Evolutionary conservation across 306 rosid species (phyloP).

Genomic region (Acacia acuminata): DNA sequence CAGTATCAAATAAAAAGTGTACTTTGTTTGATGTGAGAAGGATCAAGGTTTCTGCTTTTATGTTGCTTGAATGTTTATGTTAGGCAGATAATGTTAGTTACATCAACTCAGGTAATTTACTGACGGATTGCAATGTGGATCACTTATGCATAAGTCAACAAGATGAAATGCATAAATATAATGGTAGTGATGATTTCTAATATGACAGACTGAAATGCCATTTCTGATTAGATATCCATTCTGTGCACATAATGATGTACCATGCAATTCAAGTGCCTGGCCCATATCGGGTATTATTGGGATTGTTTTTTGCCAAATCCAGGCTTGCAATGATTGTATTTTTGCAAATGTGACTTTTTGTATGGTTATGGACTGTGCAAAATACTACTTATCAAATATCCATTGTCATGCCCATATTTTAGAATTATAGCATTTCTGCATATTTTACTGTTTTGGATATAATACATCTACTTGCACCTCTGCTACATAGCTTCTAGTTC

Average conservation of each 20-base stretch:
- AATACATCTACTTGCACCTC: not conserved
- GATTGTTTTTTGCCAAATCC: not conserved
- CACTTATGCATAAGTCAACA: not conserved
- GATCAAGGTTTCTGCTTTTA: not conserved
- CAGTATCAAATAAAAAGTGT: not conserved
- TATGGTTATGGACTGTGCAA: not conserved
- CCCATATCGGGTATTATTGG: not conserved
- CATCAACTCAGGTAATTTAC: not conserved
- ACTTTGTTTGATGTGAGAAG: not conserved
- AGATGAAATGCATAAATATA: not conserved
- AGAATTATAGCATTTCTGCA: not conserved
- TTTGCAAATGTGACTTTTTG: not conserved
- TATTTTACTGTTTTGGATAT: not conserved
- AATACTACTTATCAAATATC: not conserved
- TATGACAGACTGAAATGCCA: not conserved
- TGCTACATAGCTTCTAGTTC: not conserved
- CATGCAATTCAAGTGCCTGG: not conserved
- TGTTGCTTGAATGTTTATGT: slow-evolving; percentile 6
- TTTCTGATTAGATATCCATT: not conserved
- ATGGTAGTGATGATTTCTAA: not conserved
- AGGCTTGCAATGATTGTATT: not conserved
- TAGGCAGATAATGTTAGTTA: not conserved
- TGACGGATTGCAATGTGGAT: not conserved
- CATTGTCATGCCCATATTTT: not conserved
- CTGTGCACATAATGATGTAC: not conserved